phyloP scores from a whole-genome alignment of 768 basidiomycete species.

The Leccinum fibrillosum region DNA sequence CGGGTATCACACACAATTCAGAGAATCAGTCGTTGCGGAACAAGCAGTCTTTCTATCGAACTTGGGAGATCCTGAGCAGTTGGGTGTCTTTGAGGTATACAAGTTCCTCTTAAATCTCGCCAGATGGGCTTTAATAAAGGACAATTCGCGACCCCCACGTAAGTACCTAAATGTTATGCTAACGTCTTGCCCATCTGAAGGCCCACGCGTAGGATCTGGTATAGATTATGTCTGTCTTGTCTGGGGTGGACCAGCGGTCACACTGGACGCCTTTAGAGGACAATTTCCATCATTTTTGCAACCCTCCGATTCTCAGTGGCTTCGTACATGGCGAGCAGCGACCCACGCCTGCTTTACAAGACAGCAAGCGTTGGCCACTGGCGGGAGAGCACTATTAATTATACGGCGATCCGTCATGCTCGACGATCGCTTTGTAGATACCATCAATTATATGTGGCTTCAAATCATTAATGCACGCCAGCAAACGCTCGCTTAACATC shows the following conservation, averaged over 20 bases:
- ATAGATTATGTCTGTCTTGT: constrained; percentile 8
- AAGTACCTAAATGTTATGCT: background rate
- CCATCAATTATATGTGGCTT: constrained; percentile 25
- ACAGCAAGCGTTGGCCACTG: background rate
- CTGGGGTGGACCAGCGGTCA: constrained; percentile 14
- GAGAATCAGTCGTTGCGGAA: constrained; percentile 4
- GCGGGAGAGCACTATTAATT: background rate
- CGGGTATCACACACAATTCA: background rate
- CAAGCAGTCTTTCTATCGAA: constrained; percentile 5
- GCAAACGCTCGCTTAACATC: background rate
- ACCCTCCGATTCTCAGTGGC: constrained; percentile 1
- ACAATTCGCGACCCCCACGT: background rate
- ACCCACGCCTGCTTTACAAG: constrained; percentile 1
- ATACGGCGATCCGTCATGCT: constrained; percentile 17
- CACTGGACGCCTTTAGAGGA: constrained; percentile 7
- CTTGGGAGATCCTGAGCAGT: constrained; percentile 15
- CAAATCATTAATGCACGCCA: background rate
- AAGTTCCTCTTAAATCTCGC: constrained; percentile 20
- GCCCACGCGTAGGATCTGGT: background rate
- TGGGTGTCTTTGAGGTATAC: constrained; percentile 19
- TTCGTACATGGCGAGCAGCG: constrained; percentile 10
- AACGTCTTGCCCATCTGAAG: background rate
- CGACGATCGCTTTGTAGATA: constrained; percentile 10
- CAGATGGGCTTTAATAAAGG: constrained; percentile 10
- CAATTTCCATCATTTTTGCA: constrained; percentile 5